A percentile compares a stretch with the other conserved stretches of the same genome.
Evolutionary conservation across 345 rosid genomes (phyloP).

Genomic region (Cardamine occulta): DNA sequence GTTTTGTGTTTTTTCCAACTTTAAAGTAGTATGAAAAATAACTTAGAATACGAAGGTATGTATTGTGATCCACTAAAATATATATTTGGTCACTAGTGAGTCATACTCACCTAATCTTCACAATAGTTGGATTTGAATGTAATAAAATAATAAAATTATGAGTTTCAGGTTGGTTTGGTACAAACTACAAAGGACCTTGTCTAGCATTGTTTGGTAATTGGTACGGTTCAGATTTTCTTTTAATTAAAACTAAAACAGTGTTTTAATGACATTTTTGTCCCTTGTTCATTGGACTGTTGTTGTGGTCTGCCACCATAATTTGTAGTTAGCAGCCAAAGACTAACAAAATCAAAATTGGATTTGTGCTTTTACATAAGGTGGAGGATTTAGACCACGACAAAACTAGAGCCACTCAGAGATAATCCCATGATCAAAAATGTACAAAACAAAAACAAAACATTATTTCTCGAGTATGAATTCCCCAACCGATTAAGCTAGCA

Average conservation of each 20-base stretch:
- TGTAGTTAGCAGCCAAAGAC: constrained; percentile 11
- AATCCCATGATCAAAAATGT: neutral
- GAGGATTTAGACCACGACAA: constrained; percentile 29
- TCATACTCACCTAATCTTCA: constrained; percentile 20
- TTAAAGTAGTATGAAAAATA: neutral
- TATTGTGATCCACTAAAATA: neutral
- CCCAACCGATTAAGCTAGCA: constrained; percentile 14
- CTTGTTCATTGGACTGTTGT: neutral
- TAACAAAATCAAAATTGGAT: constrained; percentile 34
- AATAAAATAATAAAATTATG: neutral
- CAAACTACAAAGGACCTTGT: neutral
- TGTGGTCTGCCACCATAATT: constrained; percentile 1
- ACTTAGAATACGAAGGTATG: neutral
- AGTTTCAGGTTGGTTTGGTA: constrained; percentile 1
- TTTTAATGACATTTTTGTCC: constrained; percentile 3
- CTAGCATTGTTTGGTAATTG: neutral
- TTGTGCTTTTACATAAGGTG: constrained; percentile 17
- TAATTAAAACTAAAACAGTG: neutral
- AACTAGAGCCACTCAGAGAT: neutral
- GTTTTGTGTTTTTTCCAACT: neutral
- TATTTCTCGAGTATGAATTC: neutral
- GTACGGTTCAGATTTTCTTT: constrained; percentile 1
- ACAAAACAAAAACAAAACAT: neutral
- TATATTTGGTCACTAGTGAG: neutral
- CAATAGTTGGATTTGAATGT: constrained; percentile 16